These are phyloP conservation scores for Neofusicoccum sp. DNA, from an alignment of 2,329 filamentous ascomycete genomes.

Conservation along the genomic window DNA sequence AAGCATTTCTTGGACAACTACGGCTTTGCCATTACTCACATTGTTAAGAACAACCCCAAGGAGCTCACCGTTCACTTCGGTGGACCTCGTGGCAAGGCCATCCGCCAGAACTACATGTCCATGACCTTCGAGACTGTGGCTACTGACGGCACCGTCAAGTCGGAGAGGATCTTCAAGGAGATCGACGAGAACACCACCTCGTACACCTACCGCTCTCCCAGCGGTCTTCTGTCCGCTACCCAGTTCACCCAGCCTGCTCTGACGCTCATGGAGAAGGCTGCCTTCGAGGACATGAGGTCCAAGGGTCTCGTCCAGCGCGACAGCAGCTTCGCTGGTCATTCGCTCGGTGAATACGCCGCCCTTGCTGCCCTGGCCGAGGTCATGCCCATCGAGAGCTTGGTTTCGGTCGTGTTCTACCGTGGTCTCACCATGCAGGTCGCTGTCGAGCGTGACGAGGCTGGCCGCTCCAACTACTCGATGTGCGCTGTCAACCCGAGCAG, in stretches of 20 bases:
- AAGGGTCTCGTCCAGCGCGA: conserved; percentile 95
- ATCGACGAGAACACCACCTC: conserved; percentile 89
- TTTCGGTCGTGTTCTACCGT: conserved; percentile 98
- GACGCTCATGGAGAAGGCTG: conserved; percentile 99
- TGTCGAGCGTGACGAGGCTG: conserved; percentile 88
- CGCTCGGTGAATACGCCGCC: conserved; percentile 95
- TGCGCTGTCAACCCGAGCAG: conserved; percentile 98
- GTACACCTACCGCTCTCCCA: conserved; percentile 96
- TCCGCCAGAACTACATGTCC: conserved; percentile 98
- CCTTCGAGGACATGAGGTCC: conserved; percentile 97
- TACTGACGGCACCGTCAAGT: conserved; percentile 88
- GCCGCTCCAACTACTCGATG: conserved; percentile 98
- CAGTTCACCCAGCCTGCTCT: conserved; percentile 98
- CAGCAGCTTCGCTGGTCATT: conserved; percentile 97
- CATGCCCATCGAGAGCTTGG: conserved; percentile 98
- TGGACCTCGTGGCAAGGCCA: conserved; percentile 92
- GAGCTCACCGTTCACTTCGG: conserved; percentile 98
- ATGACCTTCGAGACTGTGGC: conserved; percentile 99
- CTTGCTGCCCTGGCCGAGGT: conserved; percentile 94
- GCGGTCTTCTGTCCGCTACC: conserved; percentile 89
- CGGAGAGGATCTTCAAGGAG: conserved; percentile 99
- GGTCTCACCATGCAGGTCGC: conserved; percentile 99
- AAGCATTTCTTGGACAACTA: conserved; percentile 99
- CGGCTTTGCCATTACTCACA: conserved; percentile 93
- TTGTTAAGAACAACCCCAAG: conserved; percentile 99